phyloP scores from a whole-genome alignment of 2,329 filamentous ascomycete species.

The Xylaria sp. region DNA sequence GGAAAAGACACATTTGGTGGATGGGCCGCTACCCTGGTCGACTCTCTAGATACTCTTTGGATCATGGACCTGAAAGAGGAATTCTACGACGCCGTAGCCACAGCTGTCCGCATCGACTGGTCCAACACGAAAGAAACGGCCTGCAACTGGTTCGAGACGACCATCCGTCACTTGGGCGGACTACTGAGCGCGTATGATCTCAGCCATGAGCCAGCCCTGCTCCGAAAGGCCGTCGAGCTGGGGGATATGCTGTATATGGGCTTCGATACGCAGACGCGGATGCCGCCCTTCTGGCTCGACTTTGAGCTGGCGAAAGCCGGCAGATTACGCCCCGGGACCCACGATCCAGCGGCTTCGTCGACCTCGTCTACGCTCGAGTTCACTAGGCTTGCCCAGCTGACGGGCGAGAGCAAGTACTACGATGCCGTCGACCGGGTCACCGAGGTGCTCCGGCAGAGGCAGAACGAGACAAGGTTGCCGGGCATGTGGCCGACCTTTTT shows the following conservation, averaged over 20 bases:
- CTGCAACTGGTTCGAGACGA: conserved; percentile 52
- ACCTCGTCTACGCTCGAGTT: conserved; percentile 76
- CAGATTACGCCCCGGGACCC: conserved; percentile 38
- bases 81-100: conserved; percentile 53
- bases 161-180: conserved; percentile 51
- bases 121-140: conserved; percentile 42
- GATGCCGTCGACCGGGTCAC: conserved; percentile 73
- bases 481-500: conserved; percentile 75
- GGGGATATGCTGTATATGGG: conserved; percentile 52
- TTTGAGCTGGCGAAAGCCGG: conserved; percentile 48
- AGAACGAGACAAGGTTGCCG: conserved; percentile 69
- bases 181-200: conserved; percentile 49
- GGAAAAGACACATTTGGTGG: conserved; percentile 51
- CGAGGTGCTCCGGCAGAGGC: conserved; percentile 66
- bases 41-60: conserved; percentile 56
- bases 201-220: conserved; percentile 45
- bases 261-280: conserved; percentile 52
- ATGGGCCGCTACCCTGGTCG: conserved; percentile 59
- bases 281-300: conserved; percentile 54
- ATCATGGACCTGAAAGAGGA: conserved; percentile 57
- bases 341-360: conserved; percentile 51
- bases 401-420: conserved; percentile 74
- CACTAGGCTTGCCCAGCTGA: conserved; percentile 74
- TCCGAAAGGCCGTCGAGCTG: conserved; percentile 51
- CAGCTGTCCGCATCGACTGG: conserved; percentile 53